These are phyloP conservation scores for Pisolithus marmoratus DNA, from an alignment of 768 basidiomycete species.

Conservation along the genomic window DNA sequence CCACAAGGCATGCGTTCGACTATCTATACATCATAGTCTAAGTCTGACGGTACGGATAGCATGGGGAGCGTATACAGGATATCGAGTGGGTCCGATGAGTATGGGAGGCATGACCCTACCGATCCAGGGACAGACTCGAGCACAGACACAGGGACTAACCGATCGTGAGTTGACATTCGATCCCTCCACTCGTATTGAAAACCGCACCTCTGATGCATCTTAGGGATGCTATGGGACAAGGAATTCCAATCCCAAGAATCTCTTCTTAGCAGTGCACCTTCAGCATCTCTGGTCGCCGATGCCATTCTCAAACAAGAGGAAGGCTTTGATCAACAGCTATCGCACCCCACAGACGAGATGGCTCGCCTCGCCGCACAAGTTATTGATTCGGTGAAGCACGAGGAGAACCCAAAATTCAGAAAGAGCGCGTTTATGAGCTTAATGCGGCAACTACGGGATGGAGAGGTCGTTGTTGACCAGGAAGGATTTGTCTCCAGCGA, in stretches of 20 bases:
- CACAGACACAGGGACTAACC: conserved; percentile 13
- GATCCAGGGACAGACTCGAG: conserved; percentile 10
- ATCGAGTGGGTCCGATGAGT: conserved; percentile 36
- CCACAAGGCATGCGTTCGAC: not conserved
- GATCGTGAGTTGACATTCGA: conserved; percentile 37
- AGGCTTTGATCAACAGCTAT: conserved; percentile 11
- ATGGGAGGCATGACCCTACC: conserved; percentile 13
- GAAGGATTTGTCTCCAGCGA: conserved; percentile 66
- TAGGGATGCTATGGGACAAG: conserved; percentile 48
- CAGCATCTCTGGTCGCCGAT: not conserved
- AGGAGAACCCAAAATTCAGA: conserved; percentile 79
- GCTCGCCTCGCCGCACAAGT: conserved; percentile 76
- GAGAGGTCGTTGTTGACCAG: conserved; percentile 70
- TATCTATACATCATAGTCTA: not conserved
- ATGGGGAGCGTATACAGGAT: conserved; percentile 35
- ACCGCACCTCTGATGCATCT: not conserved
- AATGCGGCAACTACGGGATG: conserved; percentile 81
- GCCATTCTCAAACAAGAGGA: conserved; percentile 1
- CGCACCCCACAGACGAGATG: conserved; percentile 52
- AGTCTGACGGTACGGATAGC: conserved; percentile 27
- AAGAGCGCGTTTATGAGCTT: conserved; percentile 80
- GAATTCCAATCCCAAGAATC: conserved; percentile 59
- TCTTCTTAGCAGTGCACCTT: conserved; percentile 22
- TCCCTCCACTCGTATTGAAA: too few relatives aligned
- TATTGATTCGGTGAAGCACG: conserved; percentile 67